phyloP scores from a whole-genome alignment of 345 rosid species.

The Erysimum cheiranthoides region DNA sequence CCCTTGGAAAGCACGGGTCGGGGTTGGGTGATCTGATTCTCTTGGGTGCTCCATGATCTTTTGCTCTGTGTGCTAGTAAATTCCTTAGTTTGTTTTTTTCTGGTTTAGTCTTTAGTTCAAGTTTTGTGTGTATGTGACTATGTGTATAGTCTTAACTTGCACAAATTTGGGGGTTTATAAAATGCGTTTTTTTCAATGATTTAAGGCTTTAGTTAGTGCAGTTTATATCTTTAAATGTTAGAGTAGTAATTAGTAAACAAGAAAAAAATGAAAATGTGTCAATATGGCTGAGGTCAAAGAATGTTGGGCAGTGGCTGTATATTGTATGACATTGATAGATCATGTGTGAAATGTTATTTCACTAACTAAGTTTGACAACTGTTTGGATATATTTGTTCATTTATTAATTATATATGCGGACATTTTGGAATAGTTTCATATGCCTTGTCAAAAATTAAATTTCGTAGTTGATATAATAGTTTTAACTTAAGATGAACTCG shows the following conservation, averaged over 20 bases:
- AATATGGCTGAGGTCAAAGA: conserved; percentile 8
- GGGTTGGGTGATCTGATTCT: conserved; percentile 58
- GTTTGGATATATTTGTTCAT: not conserved
- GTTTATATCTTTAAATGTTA: not conserved
- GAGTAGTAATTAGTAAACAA: not conserved
- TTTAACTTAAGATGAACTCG: conserved; percentile 1
- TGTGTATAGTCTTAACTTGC: conserved; percentile 35
- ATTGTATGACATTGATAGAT: not conserved
- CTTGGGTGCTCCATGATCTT: conserved; percentile 55
- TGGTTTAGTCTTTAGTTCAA: conserved; percentile 17
- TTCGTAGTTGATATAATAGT: not conserved
- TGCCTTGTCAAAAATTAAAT: not conserved
- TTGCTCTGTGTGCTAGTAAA: not conserved
- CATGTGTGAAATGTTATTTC: not conserved
- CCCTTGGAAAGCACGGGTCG: conserved; percentile 61
- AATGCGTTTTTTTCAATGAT: not conserved
- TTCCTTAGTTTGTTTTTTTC: conserved; percentile 1
- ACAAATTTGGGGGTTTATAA: conserved; percentile 12
- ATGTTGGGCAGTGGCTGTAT: not conserved
- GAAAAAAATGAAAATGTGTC: too few relatives aligned
- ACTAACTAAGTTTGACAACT: not conserved
- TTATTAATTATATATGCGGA: not conserved
- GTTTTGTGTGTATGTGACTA: not conserved
- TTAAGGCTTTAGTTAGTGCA: not conserved
- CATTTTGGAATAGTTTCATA: not conserved